Evolutionary conservation across 1,284 basidiomycete genomes (phyloP).

Genomic region (Somion occarium): DNA sequence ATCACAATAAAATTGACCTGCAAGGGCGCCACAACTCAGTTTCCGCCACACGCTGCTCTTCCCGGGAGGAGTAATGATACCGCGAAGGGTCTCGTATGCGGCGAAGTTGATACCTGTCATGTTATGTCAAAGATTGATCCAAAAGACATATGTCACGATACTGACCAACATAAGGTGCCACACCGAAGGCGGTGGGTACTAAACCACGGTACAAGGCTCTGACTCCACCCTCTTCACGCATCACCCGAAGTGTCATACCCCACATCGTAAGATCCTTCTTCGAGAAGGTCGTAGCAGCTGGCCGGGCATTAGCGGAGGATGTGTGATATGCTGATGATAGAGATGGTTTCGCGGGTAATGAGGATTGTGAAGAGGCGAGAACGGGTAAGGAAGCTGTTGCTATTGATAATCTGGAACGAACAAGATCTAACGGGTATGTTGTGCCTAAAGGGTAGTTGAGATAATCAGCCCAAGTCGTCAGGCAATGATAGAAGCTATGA

Average conservation of each 20-base stretch:
- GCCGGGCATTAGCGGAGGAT: constrained; percentile 25
- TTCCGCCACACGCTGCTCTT: constrained; percentile 61
- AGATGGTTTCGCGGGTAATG: constrained; percentile 26
- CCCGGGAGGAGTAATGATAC: constrained; percentile 72
- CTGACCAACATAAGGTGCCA: constrained; percentile 81
- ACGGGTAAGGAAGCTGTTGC: constrained; percentile 73
- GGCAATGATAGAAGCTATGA: not conserved
- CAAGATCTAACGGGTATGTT: constrained; percentile 92
- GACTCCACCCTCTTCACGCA: constrained; percentile 87
- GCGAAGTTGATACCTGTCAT: constrained; percentile 79
- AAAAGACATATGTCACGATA: constrained; percentile 1
- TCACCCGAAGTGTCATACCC: constrained; percentile 88
- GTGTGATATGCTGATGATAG: constrained; percentile 53
- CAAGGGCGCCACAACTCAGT: constrained; percentile 71
- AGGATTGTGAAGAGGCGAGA: constrained; percentile 9
- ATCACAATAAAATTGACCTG: constrained; percentile 41
- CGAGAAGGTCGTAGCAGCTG: constrained; percentile 33
- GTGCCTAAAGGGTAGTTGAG: constrained; percentile 47
- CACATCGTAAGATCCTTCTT: constrained; percentile 69
- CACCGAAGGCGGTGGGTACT: constrained; percentile 84
- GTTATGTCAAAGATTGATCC: not conserved
- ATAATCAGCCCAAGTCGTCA: not conserved
- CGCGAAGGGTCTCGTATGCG: constrained; percentile 70
- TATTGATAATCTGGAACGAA: constrained; percentile 89
- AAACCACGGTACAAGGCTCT: constrained; percentile 86